Base-by-base conservation (phyloP, 345 rosid species). In the Conringia planisiliqua region DNA sequence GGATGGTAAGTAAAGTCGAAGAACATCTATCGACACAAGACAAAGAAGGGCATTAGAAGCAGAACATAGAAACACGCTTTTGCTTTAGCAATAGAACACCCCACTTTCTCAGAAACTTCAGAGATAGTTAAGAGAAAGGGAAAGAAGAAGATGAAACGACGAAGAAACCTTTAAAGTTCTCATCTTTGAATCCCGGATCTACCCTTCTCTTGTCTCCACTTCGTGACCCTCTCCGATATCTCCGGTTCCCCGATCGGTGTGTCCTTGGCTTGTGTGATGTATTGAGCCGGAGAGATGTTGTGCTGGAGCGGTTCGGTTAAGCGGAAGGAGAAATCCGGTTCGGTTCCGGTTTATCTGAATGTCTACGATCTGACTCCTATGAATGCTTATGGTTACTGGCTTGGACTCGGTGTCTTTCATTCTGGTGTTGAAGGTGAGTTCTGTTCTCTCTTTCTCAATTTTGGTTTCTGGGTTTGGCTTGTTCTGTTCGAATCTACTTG, bases 311-410 rank as follows among this genome's bases (percentile, higher is more conserved):
- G 84, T 42, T 44, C 80, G 81, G 47, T 78, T 78, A 62, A 43
- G 55, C 73, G 87, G 74, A 94, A 91, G 83, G 87, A 88, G 80
- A 87, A 84, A 62, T 68, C 62, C 50, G 96, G 97, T 48, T 70
- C 82, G 16, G 82, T 91, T 47, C 97, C 93, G 73, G 98, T 94
- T 80, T 91, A 90, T 76, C 76, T 94, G 82, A 94, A 94, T 81
- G 98, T 91, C 13, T 94, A 94, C 78, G 98, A 94, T 79, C 80
- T 94, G 77, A 91, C 98, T 36, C 88, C 98, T 39, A 86, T 91
- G 61, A 94, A 94, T 79, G 97, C 88, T 40, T 94, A 94, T 66
- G 97, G 97, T 57, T 94, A 94, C 62, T 94, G 98, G 98, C 59
- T 94, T 18, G 97, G 98, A 18, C 97, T 94, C 48, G 96, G 98